phyloP scores from a whole-genome alignment of 164 flowering plant genomes.

The Nymphaea thermarum region DNA sequence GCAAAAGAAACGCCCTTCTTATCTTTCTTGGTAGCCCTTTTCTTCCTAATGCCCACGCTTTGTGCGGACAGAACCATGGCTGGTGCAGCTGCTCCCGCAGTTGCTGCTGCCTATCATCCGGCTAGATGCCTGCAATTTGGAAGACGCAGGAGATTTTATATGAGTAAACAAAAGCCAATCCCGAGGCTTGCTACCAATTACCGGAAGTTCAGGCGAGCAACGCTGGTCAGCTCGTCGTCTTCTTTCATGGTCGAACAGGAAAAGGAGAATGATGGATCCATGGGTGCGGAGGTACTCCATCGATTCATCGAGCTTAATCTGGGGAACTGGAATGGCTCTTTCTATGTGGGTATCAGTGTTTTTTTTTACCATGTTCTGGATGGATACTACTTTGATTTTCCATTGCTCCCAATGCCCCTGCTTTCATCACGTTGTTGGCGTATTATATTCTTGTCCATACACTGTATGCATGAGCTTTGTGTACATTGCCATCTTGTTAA shows the following conservation, averaged over 20 bases:
- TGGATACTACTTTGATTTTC: no score
- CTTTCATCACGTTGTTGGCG: no score
- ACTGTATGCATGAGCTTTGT: no score
- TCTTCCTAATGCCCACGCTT: no score
- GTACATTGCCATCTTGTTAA: no score
- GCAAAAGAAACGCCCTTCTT: no score
- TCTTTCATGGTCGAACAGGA: slow-evolving; percentile 7
- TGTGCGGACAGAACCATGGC: no score
- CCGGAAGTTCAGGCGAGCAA: neutral
- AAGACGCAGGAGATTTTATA: neutral
- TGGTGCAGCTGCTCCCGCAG: no score
- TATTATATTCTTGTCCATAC: no score
- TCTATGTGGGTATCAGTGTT: slow-evolving; percentile 30
- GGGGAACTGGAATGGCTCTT: slow-evolving; percentile 70
- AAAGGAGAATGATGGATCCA: slow-evolving; percentile 15
- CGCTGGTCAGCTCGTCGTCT: slow-evolving; percentile 17
- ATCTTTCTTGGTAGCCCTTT: no score
- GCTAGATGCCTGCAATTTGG: slow-evolving; percentile 2
- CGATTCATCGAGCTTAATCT: slow-evolving; percentile 54
- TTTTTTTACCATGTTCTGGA: neutral
- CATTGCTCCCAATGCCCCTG: no score
- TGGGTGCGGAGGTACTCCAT: slow-evolving; percentile 42
- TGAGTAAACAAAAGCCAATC: neutral
- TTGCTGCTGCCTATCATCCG: no score
- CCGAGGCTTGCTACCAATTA: neutral